Evolutionary conservation across 768 basidiomycete genomes (phyloP), one percentile per base, ranked within the genome.

Genomic region (Lactarius quietus): DNA sequence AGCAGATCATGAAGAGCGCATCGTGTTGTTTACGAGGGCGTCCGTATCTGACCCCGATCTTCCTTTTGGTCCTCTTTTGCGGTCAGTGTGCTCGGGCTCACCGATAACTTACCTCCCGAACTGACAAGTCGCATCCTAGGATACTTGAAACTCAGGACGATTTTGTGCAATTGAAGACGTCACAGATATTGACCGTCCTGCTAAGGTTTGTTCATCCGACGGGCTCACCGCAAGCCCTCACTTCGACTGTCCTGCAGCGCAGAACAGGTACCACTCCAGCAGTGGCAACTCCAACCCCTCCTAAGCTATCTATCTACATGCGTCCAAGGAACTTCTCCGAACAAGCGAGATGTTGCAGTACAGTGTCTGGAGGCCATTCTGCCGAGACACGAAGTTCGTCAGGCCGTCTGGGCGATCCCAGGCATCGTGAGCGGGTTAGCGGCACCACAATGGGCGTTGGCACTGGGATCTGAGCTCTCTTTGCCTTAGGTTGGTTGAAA

Each of bases 141-240:
- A 86, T 88, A 38, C 78, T 97, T 55, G 89, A 92, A 43, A 85
- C 89, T 15, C 88, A 88, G 70, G 97, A 98, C 74, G 95, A 98
- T 73, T 98, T 97, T 69, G 88, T 93, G n/a, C 93, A 95, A 72
- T 81, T 98, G 63, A 97, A 95, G 73, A 82, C 90, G 14, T 83
- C 90, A 0, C 91, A 96, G 72, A 90, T 98, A 68, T 79, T 97
- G 53, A 93, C 95, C 1, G 82, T 95, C 38, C 82, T 98, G 28
- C 83, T 96, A 41, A 87, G 90, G 89, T 89, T 52, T 33, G 79
- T 74, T n/a, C 23, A 20, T 62, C 84, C 8, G 87, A 41, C 63
- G 59, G 23, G 14, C 58, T 56, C 14, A 54, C 29, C 29, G 17
- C 23, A 39, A 23, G 28, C 17, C 20, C 41, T 62, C 28, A 57